A percentile compares a stretch with the other conserved stretches of the same genome.
These are phyloP conservation scores for Cladophialophora carrionii DNA, from an alignment of 2,329 filamentous ascomycete species.

Conservation along the genomic window DNA sequence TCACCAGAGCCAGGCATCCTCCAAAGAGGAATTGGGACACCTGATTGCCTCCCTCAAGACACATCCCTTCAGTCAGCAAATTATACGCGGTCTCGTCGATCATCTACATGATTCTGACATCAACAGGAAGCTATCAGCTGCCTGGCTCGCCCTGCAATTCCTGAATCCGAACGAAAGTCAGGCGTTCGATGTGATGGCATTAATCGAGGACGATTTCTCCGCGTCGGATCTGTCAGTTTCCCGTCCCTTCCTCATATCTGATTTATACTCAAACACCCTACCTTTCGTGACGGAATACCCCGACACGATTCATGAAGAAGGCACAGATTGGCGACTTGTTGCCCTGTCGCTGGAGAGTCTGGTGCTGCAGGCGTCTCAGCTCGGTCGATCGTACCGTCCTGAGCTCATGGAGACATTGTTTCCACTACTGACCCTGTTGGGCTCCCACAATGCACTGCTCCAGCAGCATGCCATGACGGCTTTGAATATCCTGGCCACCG, in stretches of 20 bases:
- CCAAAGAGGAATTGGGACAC: conserved; percentile 63
- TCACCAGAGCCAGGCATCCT: conserved; percentile 43
- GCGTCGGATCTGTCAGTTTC: conserved; percentile 43
- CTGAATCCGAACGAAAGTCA: conserved; percentile 54
- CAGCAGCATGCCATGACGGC: conserved; percentile 81
- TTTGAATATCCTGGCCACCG: conserved; percentile 74
- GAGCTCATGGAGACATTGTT: conserved; percentile 92
- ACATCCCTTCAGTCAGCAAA: conserved; percentile 50
- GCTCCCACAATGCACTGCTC: conserved; percentile 68
- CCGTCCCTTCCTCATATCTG: conserved; percentile 48
- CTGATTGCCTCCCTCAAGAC: conserved; percentile 60
- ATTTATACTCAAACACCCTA: conserved; percentile 50
- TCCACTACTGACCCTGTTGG: conserved; percentile 84
- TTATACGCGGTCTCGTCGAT: conserved; percentile 69
- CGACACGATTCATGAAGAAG: conserved; percentile 44
- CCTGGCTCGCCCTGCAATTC: conserved; percentile 79
- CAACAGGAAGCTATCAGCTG: conserved; percentile 67
- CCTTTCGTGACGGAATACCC: conserved; percentile 43
- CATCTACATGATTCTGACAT: conserved; percentile 63
- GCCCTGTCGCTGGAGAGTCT: conserved; percentile 81
- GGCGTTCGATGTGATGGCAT: conserved; percentile 64
- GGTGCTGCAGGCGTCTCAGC: conserved; percentile 71
- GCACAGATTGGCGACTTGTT: conserved; percentile 70
- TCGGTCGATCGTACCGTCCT: conserved; percentile 70
- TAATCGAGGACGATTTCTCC: conserved; percentile 60